These are phyloP conservation scores for Ophiosphaerella herpotricha DNA, from an alignment of 2,329 filamentous ascomycete genomes.

Conservation along the genomic window DNA sequence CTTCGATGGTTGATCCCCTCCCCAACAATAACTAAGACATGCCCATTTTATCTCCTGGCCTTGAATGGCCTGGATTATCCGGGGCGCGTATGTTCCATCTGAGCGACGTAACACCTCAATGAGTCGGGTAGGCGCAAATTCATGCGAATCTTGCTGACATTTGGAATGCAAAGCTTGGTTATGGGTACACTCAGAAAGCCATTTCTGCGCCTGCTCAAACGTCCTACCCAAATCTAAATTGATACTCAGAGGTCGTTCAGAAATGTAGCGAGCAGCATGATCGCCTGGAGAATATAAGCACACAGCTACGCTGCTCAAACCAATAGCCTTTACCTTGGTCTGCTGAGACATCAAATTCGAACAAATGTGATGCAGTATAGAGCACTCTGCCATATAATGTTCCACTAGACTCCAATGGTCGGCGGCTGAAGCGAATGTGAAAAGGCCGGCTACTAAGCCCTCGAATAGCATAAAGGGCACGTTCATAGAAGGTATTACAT, in stretches of 20 bases:
- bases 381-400: not conserved
- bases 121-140: slow-evolving; percentile 1
- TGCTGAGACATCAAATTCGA: slow-evolving; percentile 1
- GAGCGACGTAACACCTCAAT: not conserved
- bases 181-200: not conserved
- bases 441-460: not conserved
- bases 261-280: not conserved
- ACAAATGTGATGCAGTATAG: not conserved
- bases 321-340: not conserved
- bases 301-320: not conserved
- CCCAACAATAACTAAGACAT: slow-evolving; percentile 11
- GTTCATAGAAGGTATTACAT: not conserved
- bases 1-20: not conserved
- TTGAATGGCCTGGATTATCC: not conserved
- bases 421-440: not conserved
- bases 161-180: not conserved
- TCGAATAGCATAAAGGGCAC: not conserved
- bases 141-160: not conserved
- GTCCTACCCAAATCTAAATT: not conserved
- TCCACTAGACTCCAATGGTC: not conserved
- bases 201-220: not conserved
- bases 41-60: not conserved
- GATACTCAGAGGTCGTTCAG: not conserved
- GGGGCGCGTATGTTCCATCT: not conserved
- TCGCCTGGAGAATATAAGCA: not conserved